Evolutionary conservation across 768 basidiomycete species (phyloP).

Genomic region (Agrocybe pediades): DNA sequence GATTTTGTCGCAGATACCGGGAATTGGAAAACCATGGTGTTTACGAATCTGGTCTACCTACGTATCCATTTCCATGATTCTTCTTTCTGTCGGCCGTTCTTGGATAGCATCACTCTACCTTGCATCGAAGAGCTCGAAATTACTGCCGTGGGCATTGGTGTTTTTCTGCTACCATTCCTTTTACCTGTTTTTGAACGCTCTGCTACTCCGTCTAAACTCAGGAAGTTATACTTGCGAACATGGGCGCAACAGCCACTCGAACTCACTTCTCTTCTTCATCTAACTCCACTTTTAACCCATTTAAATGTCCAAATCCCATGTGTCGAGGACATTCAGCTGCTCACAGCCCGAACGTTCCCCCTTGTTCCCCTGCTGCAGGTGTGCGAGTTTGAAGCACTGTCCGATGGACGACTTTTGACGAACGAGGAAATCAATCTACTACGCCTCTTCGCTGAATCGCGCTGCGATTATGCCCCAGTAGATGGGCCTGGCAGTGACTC

Average conservation of each 20-base stretch:
- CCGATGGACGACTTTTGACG: neutral
- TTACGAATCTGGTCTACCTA: neutral
- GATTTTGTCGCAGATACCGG: neutral
- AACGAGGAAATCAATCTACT: neutral
- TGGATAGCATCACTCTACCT: neutral
- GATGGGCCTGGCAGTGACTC: neutral
- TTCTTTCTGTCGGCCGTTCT: neutral
- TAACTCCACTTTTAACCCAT: neutral
- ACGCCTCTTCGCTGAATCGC: neutral
- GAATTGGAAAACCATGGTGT: neutral
- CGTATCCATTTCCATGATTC: neutral
- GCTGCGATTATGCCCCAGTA: neutral
- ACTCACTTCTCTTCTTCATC: neutral
- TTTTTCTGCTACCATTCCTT: neutral
- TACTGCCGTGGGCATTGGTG: neutral
- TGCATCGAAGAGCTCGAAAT: neutral
- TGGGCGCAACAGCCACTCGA: too few species aligned
- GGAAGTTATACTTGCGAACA: neutral
- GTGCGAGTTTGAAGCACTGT: neutral
- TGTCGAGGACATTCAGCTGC: neutral
- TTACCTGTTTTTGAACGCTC: neutral
- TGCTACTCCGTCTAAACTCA: neutral
- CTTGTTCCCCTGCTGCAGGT: constrained; percentile 4
- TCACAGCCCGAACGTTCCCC: neutral
- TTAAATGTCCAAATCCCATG: neutral